Percentiles rank a stretch among this genome's conserved stretches.
These are phyloP conservation scores for Danielozyma ontarioensis DNA, from an alignment of 805 yeast genomes.

Conservation along the genomic window DNA sequence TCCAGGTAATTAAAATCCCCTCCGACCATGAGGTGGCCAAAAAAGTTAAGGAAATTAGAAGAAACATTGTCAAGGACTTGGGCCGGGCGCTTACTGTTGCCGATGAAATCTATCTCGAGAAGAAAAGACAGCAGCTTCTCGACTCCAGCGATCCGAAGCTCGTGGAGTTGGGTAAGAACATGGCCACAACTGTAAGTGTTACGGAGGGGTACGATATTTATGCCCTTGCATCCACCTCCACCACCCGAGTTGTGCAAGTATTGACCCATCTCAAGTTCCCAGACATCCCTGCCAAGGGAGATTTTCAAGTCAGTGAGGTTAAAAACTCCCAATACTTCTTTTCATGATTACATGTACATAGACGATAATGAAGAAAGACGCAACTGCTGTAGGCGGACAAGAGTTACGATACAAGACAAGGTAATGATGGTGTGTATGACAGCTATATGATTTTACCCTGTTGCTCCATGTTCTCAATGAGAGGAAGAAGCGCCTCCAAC, in stretches of 20 bases:
- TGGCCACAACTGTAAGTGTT: slow-evolving; percentile 70
- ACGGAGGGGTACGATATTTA: slow-evolving; percentile 29
- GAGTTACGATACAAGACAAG: no score
- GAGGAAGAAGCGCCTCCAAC: slow-evolving; percentile 67
- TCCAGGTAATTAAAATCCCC: slow-evolving; percentile 56
- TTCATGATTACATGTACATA: slow-evolving; percentile 17
- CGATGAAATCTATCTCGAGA: slow-evolving; percentile 74
- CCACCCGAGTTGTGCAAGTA: slow-evolving; percentile 33
- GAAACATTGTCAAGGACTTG: slow-evolving; percentile 40
- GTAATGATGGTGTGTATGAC: no score
- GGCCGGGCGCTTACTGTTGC: slow-evolving; percentile 56
- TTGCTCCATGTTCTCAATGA: slow-evolving; percentile 73
- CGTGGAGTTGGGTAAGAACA: slow-evolving; percentile 43
- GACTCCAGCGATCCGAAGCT: slow-evolving; percentile 47
- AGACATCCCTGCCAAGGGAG: slow-evolving; percentile 71
- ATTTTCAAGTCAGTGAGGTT: slow-evolving; percentile 72
- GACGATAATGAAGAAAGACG: no score
- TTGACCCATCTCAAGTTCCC: slow-evolving; percentile 71
- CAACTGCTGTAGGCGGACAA: no score
- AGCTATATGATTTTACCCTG: slow-evolving; percentile 72
- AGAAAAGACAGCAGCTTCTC: slow-evolving; percentile 52
- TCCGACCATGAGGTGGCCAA: slow-evolving; percentile 46
- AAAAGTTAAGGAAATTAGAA: slow-evolving; percentile 45
- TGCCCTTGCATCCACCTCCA: slow-evolving; percentile 13
- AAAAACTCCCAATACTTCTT: slow-evolving; percentile 79